phyloP scores from a whole-genome alignment of 495 filamentous ascomycete species.

The Peziza echinospora region DNA sequence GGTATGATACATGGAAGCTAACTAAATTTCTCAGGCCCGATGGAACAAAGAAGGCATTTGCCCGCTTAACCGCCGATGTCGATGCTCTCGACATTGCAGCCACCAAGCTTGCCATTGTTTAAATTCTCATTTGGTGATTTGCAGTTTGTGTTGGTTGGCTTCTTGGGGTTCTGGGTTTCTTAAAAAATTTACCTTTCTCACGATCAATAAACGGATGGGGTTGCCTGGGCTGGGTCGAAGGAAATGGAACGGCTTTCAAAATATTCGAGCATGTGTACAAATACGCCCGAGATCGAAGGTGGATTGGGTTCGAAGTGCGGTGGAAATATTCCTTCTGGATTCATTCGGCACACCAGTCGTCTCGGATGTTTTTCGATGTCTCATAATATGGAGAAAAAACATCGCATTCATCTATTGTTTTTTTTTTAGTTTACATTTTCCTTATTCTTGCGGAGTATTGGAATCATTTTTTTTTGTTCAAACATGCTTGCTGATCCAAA shows the following conservation, averaged over 20 bases:
- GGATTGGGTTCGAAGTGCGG: too few species aligned
- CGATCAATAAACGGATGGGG: neutral
- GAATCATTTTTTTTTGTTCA: neutral
- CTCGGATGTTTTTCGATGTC: too few species aligned
- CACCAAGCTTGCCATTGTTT: slow-evolving; percentile 95
- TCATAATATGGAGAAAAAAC: too few species aligned
- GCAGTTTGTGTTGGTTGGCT: neutral
- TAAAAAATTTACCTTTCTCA: neutral
- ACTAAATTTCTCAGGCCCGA: slow-evolving; percentile 41
- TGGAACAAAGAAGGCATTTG: slow-evolving; percentile 96
- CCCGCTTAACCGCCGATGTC: slow-evolving; percentile 80
- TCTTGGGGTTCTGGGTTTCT: neutral
- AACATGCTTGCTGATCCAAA: too few species aligned
- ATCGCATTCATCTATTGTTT: neutral
- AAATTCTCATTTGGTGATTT: slow-evolving; percentile 21
- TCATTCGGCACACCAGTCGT: too few species aligned
- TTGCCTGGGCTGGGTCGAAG: neutral
- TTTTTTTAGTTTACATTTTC: neutral
- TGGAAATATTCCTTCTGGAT: too few species aligned
- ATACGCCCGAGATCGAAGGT: neutral
- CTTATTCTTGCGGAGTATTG: neutral
- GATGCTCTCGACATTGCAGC: slow-evolving; percentile 98
- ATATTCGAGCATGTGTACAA: neutral
- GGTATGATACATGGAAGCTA: neutral
- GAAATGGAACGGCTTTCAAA: neutral